Evolutionary conservation across 306 rosid species (phyloP), one percentile per base, ranked within the genome.

Genomic region (Acacia crassicarpa): DNA sequence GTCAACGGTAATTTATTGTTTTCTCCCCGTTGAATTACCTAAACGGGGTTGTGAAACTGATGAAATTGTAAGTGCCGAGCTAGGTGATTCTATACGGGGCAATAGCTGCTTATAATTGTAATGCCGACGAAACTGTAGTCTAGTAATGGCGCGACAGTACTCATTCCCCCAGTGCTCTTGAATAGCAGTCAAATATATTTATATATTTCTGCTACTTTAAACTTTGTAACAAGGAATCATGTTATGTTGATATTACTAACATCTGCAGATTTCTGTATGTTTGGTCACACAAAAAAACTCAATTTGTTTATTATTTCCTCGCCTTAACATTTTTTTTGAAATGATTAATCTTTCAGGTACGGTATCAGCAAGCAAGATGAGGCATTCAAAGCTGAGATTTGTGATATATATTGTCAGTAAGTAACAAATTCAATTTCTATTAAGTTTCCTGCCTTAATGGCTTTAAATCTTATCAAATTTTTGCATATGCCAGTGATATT

Each of bases 331-430:
- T 15, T 10, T 56, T 58, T 1, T 27, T 58, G 53, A 22, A 40
- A 75, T 56, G 53, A 25, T 38, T 58, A 40, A 40, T 58, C 15
- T 56, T 38, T 58, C 53, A 75, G 68, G 40, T 75, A 58, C 22
- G 79, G 79, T 58, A 69, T 75, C 16, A 56, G 49, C 68, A 58
- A 75, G 68, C 68, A 75, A 40, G 68, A 58, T 58, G 69, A 75
- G 35, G 75, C 75, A 25, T 71, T 71, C 75, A 71, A 45, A 43
- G 75, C 75, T 13, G 75, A 71, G 22, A 71, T 71, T 71, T 71
- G 75, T 71, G 75, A 71, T 12, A 45, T 71, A 71, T 71, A 71
- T 71, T 12, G 75, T 45, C 75, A 71, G 75, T 71, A 44, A 44
- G 75, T 71, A 43, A 45, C 56, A 22, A 44, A 70, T 44, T 41